Percentiles rank a stretch among this genome's conserved stretches.
Evolutionary conservation across 2,329 filamentous ascomycete genomes (phyloP).

Genomic region (Malbranchea cinnamomea): DNA sequence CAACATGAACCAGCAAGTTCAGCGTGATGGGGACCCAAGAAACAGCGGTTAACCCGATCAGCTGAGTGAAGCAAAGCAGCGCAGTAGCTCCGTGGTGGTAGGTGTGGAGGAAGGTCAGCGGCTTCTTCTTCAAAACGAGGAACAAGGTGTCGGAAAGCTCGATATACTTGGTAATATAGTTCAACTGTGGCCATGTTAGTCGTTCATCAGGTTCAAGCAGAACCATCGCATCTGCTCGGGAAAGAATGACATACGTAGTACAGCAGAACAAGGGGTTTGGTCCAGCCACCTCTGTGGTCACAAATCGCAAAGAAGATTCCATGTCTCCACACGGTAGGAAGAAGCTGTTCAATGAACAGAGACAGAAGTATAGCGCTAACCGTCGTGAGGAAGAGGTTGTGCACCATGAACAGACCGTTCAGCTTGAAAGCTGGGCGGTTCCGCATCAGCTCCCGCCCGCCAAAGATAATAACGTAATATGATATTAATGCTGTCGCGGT

Average conservation of each 20-base stretch:
- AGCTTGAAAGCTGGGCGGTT: slow-evolving; percentile 67
- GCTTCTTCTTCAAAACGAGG: slow-evolving; percentile 95
- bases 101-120: slow-evolving; percentile 87
- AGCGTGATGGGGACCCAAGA: slow-evolving; percentile 82
- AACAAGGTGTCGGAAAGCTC: slow-evolving; percentile 86
- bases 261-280: slow-evolving; percentile 68
- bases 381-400: slow-evolving; percentile 77
- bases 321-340: slow-evolving; percentile 61
- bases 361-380: slow-evolving; percentile 62
- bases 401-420: slow-evolving; percentile 69
- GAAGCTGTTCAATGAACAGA: slow-evolving; percentile 71
- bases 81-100: slow-evolving; percentile 92
- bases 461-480: slow-evolving; percentile 82
- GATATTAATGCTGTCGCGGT: slow-evolving; percentile 60
- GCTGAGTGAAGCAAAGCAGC: slow-evolving; percentile 84
- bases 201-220: too few species aligned
- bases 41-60: slow-evolving; percentile 72
- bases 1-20: slow-evolving; percentile 78
- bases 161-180: slow-evolving; percentile 89
- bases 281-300: slow-evolving; percentile 58
- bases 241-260: slow-evolving; percentile 59
- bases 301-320: slow-evolving; percentile 80
- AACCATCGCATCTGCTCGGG: background rate
- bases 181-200: slow-evolving; percentile 49
- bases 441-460: slow-evolving; percentile 75